Evolutionary conservation across 2,329 filamentous ascomycete genomes (phyloP), one percentile per base, ranked within the genome.

Genomic region (Ceratocystis lukuohia): DNA sequence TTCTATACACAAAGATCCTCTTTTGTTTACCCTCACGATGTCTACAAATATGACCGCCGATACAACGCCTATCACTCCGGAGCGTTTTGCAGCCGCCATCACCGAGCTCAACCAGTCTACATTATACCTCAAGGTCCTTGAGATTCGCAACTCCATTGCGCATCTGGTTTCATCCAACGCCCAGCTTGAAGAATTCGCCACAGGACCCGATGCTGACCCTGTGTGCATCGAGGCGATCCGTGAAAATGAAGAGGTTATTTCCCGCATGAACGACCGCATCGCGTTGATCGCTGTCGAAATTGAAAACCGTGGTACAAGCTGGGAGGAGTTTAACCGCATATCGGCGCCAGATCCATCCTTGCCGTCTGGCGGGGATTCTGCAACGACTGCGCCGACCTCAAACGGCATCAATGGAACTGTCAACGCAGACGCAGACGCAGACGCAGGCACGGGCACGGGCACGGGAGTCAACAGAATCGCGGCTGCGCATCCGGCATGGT

Each of bases 91-190:
- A 72, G 77, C 79, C 69, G 88, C 88, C 28, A 80, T 92, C 70
- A 78, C 80, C 70, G 82, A 86, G 68, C 84, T 92, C 66, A 83
- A 87, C 50, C 74, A 86, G 70, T 80, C 82, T 69, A 81, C 81
- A 67, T 84, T 92, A 5, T 85, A 88, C 75, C 80, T 88, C 75
- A 91, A 91, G 76, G 83, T 87, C 68, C 82, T 88, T 72, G 89
- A 92, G 74, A 80, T 92, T 69, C 84, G 83, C 73, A 91, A 91
- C 80, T 84, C 80, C 71, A 86, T 91, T 72, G 80, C 82, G 28
- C 88, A 92, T 75, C 84, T 92, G 30, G 82, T 86, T 71, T 85
- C 85, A 74, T 88, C 85, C 69, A 92, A 91, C 76, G 81, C 82
- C 69, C 84, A 91, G 74, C 84, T 91, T 67, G 79, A 81, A 66